These are phyloP conservation scores for Begonia fuchsioides DNA, from an alignment of 306 rosid genomes.

Conservation along the genomic window DNA sequence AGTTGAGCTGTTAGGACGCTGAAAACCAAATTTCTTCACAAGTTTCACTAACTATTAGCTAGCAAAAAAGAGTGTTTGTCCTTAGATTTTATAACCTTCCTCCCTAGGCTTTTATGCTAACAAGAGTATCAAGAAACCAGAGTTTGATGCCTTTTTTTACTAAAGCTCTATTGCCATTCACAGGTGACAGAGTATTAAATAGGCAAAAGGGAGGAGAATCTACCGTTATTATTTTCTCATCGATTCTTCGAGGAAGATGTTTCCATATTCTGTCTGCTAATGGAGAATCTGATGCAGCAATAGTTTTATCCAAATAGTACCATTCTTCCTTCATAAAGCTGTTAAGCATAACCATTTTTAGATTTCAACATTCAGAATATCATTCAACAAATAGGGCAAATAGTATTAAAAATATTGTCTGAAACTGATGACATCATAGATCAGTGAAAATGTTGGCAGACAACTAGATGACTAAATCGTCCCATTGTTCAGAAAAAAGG, in stretches of 20 bases:
- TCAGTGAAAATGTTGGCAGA: background rate
- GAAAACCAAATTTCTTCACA: too few relatives aligned
- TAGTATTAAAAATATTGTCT: background rate
- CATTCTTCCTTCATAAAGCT: slow-evolving; percentile 71
- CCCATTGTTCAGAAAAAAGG: slow-evolving; percentile 6
- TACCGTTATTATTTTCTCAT: slow-evolving; percentile 38
- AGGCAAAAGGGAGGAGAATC: background rate
- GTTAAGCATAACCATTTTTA: slow-evolving; percentile 17
- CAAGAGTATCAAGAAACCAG: too few relatives aligned
- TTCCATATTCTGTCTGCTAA: slow-evolving; percentile 57
- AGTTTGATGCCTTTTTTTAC: too few relatives aligned
- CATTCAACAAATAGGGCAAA: background rate
- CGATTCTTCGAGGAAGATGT: slow-evolving; percentile 57
- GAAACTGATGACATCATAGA: background rate
- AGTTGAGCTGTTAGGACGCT: too few relatives aligned
- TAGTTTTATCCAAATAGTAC: slow-evolving; percentile 38
- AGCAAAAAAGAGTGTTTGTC: too few relatives aligned
- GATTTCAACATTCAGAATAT: background rate
- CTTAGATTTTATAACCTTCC: too few relatives aligned
- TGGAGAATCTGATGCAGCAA: slow-evolving; percentile 36
- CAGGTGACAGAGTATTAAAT: background rate
- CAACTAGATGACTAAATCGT: background rate
- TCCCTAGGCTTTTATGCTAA: too few relatives aligned
- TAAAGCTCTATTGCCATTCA: too few relatives aligned
- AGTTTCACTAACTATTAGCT: too few relatives aligned